Evolutionary conservation across 1,284 basidiomycete species (phyloP).

Genomic region (Leucoagaricus sp.): DNA sequence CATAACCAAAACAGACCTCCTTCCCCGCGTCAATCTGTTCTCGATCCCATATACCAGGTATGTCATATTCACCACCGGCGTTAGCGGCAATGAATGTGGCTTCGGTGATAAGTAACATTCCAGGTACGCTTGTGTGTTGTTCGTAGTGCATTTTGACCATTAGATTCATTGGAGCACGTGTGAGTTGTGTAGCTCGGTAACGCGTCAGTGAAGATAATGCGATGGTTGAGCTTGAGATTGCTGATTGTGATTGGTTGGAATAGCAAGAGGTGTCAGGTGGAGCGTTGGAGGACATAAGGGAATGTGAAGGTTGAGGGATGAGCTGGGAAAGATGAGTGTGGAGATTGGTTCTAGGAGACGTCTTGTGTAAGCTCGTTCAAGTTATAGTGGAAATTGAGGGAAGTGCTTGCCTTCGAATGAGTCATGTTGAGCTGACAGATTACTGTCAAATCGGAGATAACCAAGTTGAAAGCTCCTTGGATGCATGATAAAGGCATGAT

Average conservation of each 20-base stretch:
- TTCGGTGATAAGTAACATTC: conserved; percentile 43
- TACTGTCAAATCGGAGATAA: too few species aligned
- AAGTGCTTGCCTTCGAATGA: too few species aligned
- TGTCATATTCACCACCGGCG: conserved; percentile 31
- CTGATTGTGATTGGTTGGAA: conserved; percentile 29
- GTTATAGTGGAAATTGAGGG: too few species aligned
- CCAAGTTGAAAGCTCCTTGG: too few species aligned
- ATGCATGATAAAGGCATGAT: too few species aligned
- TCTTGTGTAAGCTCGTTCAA: too few species aligned
- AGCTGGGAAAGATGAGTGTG: too few species aligned
- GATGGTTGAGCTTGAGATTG: conserved; percentile 23
- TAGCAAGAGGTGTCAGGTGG: too few species aligned
- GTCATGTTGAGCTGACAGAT: too few species aligned
- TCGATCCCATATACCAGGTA: conserved; percentile 41
- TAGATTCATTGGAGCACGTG: conserved; percentile 35
- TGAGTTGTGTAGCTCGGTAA: conserved; percentile 20
- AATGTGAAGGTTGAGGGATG: too few species aligned
- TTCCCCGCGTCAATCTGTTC: conserved; percentile 45
- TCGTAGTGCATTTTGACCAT: conserved; percentile 41
- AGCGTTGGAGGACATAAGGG: too few species aligned
- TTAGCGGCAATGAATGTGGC: conserved; percentile 36
- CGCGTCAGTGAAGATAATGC: conserved; percentile 29
- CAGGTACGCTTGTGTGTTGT: conserved; percentile 35
- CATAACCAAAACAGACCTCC: conserved; percentile 30
- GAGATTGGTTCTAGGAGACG: too few species aligned